Evolutionary conservation across 169 alveolate species (phyloP).

Genomic region (Miamiensis avidus): DNA sequence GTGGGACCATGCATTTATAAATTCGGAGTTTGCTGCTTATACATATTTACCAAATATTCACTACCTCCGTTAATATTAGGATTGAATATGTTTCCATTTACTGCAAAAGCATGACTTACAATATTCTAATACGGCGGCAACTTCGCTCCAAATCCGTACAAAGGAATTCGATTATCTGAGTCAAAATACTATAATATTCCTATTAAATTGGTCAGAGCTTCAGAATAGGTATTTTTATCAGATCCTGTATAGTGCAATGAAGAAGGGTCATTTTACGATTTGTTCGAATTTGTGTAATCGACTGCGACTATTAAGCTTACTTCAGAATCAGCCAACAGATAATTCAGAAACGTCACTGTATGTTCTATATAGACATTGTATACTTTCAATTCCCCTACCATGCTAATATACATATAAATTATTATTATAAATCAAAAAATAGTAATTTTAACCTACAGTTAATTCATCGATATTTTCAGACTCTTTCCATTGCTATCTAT

Average conservation of each 20-base stretch:
- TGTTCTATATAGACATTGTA: conserved; percentile 31
- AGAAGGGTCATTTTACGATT: conserved; percentile 47
- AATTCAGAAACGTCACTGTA: conserved; percentile 75
- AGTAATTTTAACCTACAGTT: background rate
- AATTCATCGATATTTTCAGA: conserved; percentile 22
- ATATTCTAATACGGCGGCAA: conserved; percentile 56
- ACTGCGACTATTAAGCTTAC: conserved; percentile 73
- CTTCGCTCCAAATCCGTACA: conserved; percentile 85
- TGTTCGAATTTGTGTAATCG: conserved; percentile 83
- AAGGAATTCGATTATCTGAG: conserved; percentile 75
- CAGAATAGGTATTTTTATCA: conserved; percentile 54
- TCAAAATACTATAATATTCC: conserved; percentile 76
- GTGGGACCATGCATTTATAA: conserved; percentile 76
- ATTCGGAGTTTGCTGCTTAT: conserved; percentile 47
- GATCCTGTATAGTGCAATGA: conserved; percentile 52
- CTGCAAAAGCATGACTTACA: conserved; percentile 81
- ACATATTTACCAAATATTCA: conserved; percentile 62
- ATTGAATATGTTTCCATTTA: conserved; percentile 75
- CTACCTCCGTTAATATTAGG: conserved; percentile 75
- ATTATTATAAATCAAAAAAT: too few relatives aligned
- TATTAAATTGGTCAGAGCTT: conserved; percentile 75
- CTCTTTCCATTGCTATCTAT: conserved; percentile 29
- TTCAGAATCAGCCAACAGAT: conserved; percentile 79
- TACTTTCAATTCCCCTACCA: conserved; percentile 33
- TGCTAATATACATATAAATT: too few relatives aligned